phyloP scores from a whole-genome alignment of 1,284 basidiomycete genomes.

The Anthracocystis panici-leucophaei region DNA sequence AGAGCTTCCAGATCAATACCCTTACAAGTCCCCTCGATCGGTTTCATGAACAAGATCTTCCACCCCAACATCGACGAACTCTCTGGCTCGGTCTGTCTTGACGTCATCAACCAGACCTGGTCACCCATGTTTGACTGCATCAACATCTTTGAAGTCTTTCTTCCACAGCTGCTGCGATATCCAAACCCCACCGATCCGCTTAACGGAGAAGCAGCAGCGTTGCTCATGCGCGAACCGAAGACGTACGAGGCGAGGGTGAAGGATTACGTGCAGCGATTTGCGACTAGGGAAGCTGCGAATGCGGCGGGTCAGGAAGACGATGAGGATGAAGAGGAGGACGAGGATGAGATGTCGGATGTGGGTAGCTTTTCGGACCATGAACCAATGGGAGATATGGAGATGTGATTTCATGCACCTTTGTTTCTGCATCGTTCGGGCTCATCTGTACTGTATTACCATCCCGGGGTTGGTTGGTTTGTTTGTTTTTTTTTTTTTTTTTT shows the following conservation, averaged over 20 bases:
- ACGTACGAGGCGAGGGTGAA: slow-evolving; percentile 70
- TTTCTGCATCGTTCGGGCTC: background rate
- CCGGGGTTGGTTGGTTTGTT: too few relatives aligned
- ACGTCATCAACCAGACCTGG: slow-evolving; percentile 66
- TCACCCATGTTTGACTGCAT: slow-evolving; percentile 81
- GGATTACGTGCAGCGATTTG: slow-evolving; percentile 61
- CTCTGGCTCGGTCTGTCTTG: slow-evolving; percentile 70
- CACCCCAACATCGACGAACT: slow-evolving; percentile 98
- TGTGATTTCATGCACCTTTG: slow-evolving; percentile 20
- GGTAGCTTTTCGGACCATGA: slow-evolving; percentile 63
- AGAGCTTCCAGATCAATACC: slow-evolving; percentile 98
- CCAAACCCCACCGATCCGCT: slow-evolving; percentile 97
- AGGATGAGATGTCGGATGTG: slow-evolving; percentile 66
- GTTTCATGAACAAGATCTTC: slow-evolving; percentile 99
- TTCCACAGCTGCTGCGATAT: slow-evolving; percentile 95
- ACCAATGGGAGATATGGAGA: slow-evolving; percentile 55
- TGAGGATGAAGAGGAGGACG: slow-evolving; percentile 53
- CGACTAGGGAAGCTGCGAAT: slow-evolving; percentile 51
- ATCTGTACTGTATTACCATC: slow-evolving; percentile 7
- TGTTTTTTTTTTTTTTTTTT: too few relatives aligned
- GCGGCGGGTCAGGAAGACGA: slow-evolving; percentile 50
- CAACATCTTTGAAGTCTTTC: slow-evolving; percentile 98
- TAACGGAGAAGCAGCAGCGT: slow-evolving; percentile 95
- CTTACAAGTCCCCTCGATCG: slow-evolving; percentile 99
- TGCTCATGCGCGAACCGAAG: slow-evolving; percentile 96